Evolutionary conservation across 2,329 filamentous ascomycete genomes (phyloP), one percentile per base, ranked within the genome.

Genomic region (Xylariaceae sp.): DNA sequence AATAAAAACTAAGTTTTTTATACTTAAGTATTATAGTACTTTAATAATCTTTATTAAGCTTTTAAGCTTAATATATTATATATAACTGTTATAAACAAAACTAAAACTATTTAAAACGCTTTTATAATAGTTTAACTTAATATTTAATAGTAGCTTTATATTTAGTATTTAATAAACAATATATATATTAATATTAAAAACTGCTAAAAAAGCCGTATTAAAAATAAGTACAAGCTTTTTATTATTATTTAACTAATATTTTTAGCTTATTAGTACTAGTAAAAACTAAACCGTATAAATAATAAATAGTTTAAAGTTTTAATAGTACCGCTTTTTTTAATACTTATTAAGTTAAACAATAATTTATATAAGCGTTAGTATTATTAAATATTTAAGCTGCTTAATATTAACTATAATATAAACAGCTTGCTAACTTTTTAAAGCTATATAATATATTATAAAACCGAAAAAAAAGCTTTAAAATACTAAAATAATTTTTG

Each of bases 391-490:
- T 31, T 7, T 7, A 31, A 31, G 28, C 28, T 31, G 12, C 28
- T 33, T 21, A 24, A 33, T 12, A 53, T 54, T 28, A n/a, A 48
- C 11, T 54, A 54, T 54, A 48, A 54, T 54, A 41, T 54, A 41
- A 54, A 54, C 11, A 26, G 19, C 2, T 2, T 47, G 19, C 48
- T 47, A 54, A 54, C 12, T 29, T 43, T 47, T 26, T 54, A 48
- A 34, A 26, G 11, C 8, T 48, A 48, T 51, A 33, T 40, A 41
- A 6, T 7, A 9, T 31, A 40, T 12, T 51, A 26, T 43, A 41
- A 40, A 29, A 39, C 3, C 3, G 12, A 21, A 53, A 45, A 12
- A 29, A 46, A 53, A 24, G 23, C 23, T 41, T 48, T 37, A 6
- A 12, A 26, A 1, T 41, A 54, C 12, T 54, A 41, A 19, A 23